Conservation (phyloP, 2,329 filamentous ascomycete genomes). For the Corniculantispora saksenae region DNA sequence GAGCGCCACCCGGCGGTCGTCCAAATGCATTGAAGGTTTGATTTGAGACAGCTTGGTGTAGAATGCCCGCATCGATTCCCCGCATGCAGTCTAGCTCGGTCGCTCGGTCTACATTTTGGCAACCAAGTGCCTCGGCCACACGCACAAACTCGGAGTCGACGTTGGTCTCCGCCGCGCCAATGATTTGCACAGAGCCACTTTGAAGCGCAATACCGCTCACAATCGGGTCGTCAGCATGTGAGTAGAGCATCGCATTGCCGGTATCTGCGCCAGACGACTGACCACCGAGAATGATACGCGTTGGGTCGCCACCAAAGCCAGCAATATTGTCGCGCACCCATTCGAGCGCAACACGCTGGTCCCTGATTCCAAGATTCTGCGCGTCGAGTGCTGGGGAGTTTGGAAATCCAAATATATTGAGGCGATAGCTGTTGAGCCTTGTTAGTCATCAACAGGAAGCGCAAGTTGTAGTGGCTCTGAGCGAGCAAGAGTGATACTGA, state of each 20-base stretch:
- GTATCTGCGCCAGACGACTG: slow-evolving; percentile 21
- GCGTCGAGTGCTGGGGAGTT: slow-evolving; percentile 25
- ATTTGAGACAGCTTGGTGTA: not conserved
- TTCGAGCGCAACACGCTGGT: slow-evolving; percentile 21
- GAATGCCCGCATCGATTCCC: not conserved
- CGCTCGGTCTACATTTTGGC: not conserved
- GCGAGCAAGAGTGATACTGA: slow-evolving; percentile 38
- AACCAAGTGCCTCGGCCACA: slow-evolving; percentile 5
- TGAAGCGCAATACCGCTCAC: slow-evolving; percentile 7
- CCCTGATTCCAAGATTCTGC: slow-evolving; percentile 21
- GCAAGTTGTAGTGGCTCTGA: slow-evolving; percentile 37
- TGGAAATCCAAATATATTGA: slow-evolving; percentile 31
- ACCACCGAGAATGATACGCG: slow-evolving; percentile 22
- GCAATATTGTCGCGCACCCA: slow-evolving; percentile 22
- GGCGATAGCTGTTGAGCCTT: not conserved
- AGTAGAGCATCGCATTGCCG: slow-evolving; percentile 8
- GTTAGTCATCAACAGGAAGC: slow-evolving; percentile 21
- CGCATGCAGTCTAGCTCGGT: not conserved
- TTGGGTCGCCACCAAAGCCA: slow-evolving; percentile 18
- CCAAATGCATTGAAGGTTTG: not conserved
- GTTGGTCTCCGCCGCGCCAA: not conserved
- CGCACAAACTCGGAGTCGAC: slow-evolving; percentile 17
- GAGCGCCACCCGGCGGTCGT: not conserved
- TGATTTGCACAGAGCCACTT: slow-evolving; percentile 16
- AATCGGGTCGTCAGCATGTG: slow-evolving; percentile 12